These are phyloP conservation scores for Amaranthus tricolor DNA, from an alignment of 179 eudicot genomes.

Conservation along the genomic window DNA sequence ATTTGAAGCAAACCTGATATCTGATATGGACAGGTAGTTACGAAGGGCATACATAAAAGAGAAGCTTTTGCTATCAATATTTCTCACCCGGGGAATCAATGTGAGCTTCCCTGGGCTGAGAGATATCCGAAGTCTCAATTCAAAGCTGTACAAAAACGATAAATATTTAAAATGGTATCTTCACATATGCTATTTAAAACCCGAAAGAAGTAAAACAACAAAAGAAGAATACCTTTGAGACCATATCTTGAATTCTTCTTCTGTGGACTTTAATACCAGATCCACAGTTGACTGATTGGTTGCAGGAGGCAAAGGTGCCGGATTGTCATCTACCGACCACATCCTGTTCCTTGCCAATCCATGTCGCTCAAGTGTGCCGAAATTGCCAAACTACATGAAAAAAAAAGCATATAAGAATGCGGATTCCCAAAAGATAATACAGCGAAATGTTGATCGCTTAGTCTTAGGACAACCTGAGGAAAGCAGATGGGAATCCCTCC, in stretches of 20 bases:
- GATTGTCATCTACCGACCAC: conserved; percentile 52
- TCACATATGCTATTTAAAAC: background rate
- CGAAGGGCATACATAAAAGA: conserved; percentile 58
- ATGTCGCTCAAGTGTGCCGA: conserved; percentile 56
- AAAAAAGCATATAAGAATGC: conserved; percentile 25
- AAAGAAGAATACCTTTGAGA: conserved; percentile 45
- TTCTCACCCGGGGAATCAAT: conserved; percentile 59
- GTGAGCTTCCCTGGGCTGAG: conserved; percentile 63
- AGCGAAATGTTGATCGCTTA: background rate
- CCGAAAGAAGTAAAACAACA: background rate
- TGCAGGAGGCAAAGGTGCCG: conserved; percentile 38
- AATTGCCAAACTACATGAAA: conserved; percentile 52
- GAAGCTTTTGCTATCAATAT: conserved; percentile 58
- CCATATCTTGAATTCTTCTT: conserved; percentile 52
- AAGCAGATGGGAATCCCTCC: conserved; percentile 74
- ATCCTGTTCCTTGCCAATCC: conserved; percentile 58
- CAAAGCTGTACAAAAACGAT: conserved; percentile 48
- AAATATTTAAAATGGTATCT: background rate
- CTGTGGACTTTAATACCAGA: conserved; percentile 47
- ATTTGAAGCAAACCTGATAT: conserved; percentile 50
- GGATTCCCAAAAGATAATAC: conserved; percentile 7
- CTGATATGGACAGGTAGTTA: conserved; percentile 61
- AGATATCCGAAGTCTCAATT: conserved; percentile 56
- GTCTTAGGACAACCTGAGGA: conserved; percentile 49
- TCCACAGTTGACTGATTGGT: conserved; percentile 47